Evolutionary conservation across 768 basidiomycete species (phyloP).

Genomic region (Leccinum pellstonianum): DNA sequence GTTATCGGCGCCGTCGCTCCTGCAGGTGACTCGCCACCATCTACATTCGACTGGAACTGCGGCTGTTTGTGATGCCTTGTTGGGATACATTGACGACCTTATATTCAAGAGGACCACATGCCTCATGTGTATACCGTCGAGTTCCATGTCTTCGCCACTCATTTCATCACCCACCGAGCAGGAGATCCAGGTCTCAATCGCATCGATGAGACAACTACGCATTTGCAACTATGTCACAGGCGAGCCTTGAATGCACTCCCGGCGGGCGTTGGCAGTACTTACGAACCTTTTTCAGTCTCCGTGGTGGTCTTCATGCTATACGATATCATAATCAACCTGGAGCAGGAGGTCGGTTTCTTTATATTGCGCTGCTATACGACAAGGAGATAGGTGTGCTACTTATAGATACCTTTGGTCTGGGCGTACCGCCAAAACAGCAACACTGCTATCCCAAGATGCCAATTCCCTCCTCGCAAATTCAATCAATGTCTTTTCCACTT

Average conservation of each 20-base stretch:
- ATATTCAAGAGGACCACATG: not conserved
- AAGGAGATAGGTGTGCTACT: not conserved
- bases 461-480: not conserved
- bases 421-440: not conserved
- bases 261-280: not conserved
- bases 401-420: conserved; percentile 22
- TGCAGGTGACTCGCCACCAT: not conserved
- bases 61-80: not conserved
- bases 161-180: not conserved
- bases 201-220: conserved; percentile 14
- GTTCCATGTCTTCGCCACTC: conserved; percentile 13
- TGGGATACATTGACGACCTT: not conserved
- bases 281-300: conserved; percentile 12
- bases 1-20: not conserved
- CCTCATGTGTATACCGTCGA: not conserved
- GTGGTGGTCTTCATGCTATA: conserved; percentile 19
- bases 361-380: not conserved
- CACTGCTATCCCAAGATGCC: not conserved
- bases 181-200: conserved; percentile 2
- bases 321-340: conserved; percentile 22
- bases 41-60: conserved; percentile 3
- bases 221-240: conserved; percentile 19
- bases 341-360: conserved; percentile 14
- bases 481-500: conserved; percentile 12
- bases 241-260: not conserved